phyloP scores from a whole-genome alignment of 2,329 filamentous ascomycete species.

The Cordyceps cateniannulata region DNA sequence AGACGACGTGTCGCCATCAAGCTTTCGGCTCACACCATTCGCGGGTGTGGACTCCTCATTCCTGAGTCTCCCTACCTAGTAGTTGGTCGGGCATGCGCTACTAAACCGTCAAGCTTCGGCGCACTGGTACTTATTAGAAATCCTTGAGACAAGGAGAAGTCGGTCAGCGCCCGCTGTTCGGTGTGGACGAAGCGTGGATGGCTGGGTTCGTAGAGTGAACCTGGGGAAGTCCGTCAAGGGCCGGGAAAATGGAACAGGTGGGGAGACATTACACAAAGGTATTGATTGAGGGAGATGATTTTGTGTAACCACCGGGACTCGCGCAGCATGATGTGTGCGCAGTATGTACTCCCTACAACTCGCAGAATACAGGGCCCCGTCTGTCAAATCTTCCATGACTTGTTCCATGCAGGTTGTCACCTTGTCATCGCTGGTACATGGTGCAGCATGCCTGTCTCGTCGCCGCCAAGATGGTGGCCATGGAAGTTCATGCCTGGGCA shows the following conservation, averaged over 20 bases:
- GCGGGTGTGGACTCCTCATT: neutral
- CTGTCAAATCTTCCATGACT: neutral
- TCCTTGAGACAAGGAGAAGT: neutral
- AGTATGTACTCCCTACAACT: too few species aligned
- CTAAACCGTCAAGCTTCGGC: neutral
- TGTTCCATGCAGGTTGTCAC: neutral
- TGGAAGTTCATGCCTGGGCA: too few species aligned
- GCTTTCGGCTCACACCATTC: neutral
- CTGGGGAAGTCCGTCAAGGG: neutral
- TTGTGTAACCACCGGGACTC: neutral
- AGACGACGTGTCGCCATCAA: neutral
- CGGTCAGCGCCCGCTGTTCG: neutral
- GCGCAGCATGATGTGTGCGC: too few species aligned
- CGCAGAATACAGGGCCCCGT: neutral
- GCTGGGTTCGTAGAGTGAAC: neutral
- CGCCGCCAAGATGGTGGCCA: neutral
- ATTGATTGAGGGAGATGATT: neutral
- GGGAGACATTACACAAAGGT: neutral
- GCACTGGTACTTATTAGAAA: neutral
- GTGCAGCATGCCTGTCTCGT: neutral
- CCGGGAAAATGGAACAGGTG: neutral
- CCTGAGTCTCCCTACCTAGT: too few species aligned
- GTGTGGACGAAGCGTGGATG: neutral
- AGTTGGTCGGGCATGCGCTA: neutral
- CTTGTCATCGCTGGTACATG: neutral